Percentiles rank a stretch among this genome's conserved stretches.
These are phyloP conservation scores for Porodaedalea pini DNA, from an alignment of 1,284 basidiomycete species.

Conservation along the genomic window DNA sequence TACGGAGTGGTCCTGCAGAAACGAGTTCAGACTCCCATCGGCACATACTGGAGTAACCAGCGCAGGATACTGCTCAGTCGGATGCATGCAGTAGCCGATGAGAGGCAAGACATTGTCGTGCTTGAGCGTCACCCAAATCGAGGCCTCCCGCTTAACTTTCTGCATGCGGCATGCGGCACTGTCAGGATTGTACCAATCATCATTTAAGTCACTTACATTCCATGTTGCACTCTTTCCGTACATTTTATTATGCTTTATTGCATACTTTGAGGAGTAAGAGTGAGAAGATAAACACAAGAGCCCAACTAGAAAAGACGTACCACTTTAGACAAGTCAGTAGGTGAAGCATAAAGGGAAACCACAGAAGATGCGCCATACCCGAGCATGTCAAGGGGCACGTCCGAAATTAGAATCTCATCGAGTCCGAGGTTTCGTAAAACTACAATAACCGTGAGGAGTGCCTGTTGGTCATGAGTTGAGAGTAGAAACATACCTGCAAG, in stretches of 20 bases:
- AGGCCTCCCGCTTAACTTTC: background rate
- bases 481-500: too few species aligned
- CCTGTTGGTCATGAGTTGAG: too few species aligned
- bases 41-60: background rate
- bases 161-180: background rate
- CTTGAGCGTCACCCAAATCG: background rate
- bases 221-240: background rate
- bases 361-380: background rate
- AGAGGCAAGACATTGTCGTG: conserved; percentile 6
- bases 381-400: too few species aligned
- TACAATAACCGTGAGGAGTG: too few species aligned
- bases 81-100: background rate
- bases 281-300: background rate
- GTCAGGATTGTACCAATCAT: background rate
- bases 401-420: too few species aligned
- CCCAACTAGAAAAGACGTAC: background rate
- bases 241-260: background rate
- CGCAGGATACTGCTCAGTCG: background rate
- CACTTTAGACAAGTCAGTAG: background rate
- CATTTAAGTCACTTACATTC: background rate
- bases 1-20: background rate
- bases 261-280: background rate
- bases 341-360: background rate
- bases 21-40: background rate
- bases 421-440: too few species aligned